These are phyloP conservation scores for Boletus sp. DNA, from an alignment of 768 basidiomycete species.

Conservation along the genomic window DNA sequence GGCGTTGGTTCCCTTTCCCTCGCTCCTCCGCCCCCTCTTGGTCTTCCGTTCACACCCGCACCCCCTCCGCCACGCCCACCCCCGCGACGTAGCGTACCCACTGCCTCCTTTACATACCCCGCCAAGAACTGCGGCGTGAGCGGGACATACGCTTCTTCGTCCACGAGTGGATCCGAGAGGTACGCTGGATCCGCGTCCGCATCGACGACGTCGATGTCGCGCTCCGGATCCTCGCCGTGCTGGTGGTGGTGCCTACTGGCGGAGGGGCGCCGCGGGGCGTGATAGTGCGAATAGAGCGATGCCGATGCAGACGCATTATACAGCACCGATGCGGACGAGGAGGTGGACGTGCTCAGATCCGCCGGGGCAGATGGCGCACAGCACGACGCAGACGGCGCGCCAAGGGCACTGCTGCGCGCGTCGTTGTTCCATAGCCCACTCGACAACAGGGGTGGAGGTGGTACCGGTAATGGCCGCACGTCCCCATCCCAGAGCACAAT, in stretches of 20 bases:
- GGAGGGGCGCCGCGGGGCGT: conserved; percentile 13
- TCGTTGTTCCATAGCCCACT: conserved; percentile 49
- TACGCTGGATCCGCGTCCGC: conserved; percentile 39
- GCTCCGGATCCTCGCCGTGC: not conserved
- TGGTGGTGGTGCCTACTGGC: not conserved
- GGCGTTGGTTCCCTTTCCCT: conserved; percentile 27
- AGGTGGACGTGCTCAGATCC: not conserved
- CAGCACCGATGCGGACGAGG: conserved; percentile 26
- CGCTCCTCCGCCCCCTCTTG: not conserved
- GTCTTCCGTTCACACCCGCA: conserved; percentile 12
- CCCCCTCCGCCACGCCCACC: not conserved
- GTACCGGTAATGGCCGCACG: conserved; percentile 34
- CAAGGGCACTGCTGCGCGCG: conserved; percentile 21
- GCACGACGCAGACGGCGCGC: conserved; percentile 25
- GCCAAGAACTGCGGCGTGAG: conserved; percentile 53
- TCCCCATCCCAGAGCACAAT: conserved; percentile 74
- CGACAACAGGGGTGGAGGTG: conserved; percentile 1
- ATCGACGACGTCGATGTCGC: conserved; percentile 24
- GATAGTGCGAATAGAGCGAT: conserved; percentile 26
- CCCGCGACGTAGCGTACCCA: conserved; percentile 34
- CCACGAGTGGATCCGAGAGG: conserved; percentile 56
- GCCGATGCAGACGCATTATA: conserved; percentile 21
- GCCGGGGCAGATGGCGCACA: conserved; percentile 13
- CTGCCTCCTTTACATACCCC: conserved; percentile 42
- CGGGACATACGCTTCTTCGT: conserved; percentile 63